Evolutionary conservation across 2,329 filamentous ascomycete species (phyloP).

Genomic region (Xylariaceae sp.): DNA sequence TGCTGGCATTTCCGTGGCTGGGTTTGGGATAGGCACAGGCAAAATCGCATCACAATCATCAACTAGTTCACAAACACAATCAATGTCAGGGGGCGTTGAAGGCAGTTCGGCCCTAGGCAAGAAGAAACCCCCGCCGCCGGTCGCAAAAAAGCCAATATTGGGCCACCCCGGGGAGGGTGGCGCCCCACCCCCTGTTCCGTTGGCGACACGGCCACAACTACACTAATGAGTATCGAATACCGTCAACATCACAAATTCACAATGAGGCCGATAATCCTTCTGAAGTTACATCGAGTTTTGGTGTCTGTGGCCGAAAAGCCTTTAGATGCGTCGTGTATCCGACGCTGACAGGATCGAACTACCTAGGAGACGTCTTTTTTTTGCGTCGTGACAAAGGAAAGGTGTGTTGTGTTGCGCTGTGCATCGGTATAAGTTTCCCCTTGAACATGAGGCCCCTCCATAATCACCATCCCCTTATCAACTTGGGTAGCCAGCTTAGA

Average conservation of each 20-base stretch:
- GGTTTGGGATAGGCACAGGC: constrained; percentile 62
- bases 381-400: constrained; percentile 15
- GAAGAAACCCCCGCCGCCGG: constrained; percentile 43
- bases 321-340: constrained; percentile 13
- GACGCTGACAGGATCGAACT: constrained; percentile 16
- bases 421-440: constrained; percentile 17
- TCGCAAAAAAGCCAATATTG: constrained; percentile 46
- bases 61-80: constrained; percentile 12
- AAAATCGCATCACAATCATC: constrained; percentile 25
- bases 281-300: constrained; percentile 16
- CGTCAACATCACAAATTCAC: background rate
- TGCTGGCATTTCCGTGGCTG: constrained; percentile 75
- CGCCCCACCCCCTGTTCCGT: constrained; percentile 49
- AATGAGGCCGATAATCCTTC: constrained; percentile 6
- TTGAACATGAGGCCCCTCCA: constrained; percentile 4
- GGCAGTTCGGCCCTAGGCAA: constrained; percentile 35
- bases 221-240: background rate
- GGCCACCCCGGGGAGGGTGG: constrained; percentile 16
- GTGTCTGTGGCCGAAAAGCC: background rate
- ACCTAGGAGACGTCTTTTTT: constrained; percentile 20
- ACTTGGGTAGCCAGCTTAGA: constrained; percentile 51
- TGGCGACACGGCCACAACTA: constrained; percentile 42
- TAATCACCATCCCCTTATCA: background rate
- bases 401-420: constrained; percentile 17
- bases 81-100: too few relatives aligned